Base-by-base conservation (phyloP, 1,284 basidiomycete species). In the Irpex sp. region DNA sequence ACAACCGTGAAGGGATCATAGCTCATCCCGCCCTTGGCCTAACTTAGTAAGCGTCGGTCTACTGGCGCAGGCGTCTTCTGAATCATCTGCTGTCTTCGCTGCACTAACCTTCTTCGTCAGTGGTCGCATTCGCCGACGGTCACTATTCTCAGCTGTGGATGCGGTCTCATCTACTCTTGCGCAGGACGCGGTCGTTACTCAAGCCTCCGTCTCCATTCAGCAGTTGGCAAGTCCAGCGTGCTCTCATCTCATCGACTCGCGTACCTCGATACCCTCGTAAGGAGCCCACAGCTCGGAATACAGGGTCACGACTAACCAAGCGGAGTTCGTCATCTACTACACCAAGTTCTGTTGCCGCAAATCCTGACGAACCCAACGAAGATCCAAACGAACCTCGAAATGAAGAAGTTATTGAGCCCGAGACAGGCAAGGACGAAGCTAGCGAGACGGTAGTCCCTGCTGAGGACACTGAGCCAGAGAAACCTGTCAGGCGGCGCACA, bases 81-180 rank as follows among this genome's bases (percentile, higher is more conserved):
- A 36, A 17, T 51, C n/a, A 58, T 58, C 26, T 55, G 54, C 54
- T 55, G 54, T 55, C 54, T 31, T 21, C n/a, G 19, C 21, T 36
- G 54, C n/a, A 40, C 56, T 52, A 57, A 55, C 54, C 54, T 62
- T 40, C 21, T 40, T 17, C 57, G 52, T 52, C 19, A 57, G 54
- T 57, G n/a, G 36, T 36, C 21, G 51, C 51, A 2, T 49, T 57
- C 31, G 17, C 31, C 54, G 26, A 36, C 38, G 36, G 19, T 49
- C 51, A 52, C 60, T 34, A 9, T 38, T 34, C 54, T 47, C 51
- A 26, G 47, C 31, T 63, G 72, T 81, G 78, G 68, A 87, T 87
- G 85, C 82, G 82, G 71, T 82, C 85, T 69, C 81, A 81, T 71
- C 74, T 79, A 55, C 70, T 87, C 61, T 72, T 86, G 65, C 81